Evolutionary conservation across 345 rosid species (phyloP), one percentile per base, ranked within the genome.

Genomic region (Conringia planisiliqua): DNA sequence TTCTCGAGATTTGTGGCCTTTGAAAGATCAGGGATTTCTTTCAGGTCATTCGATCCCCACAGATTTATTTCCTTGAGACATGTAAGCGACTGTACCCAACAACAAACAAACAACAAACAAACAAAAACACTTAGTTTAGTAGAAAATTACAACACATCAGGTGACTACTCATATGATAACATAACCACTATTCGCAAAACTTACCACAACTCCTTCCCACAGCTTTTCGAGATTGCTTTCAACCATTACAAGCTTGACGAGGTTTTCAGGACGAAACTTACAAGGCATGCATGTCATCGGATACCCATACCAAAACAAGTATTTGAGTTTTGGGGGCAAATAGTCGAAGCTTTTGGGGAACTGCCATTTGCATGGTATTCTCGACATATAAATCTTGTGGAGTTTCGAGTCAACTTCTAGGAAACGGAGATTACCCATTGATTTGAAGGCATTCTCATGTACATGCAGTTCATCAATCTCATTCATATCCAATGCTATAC

Each of bases 341-440:
- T 32, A 62, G 22, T 68, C 33, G 4, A 75, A 67, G 16, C 35
- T 48, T 32, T 24, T 48, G 0, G 17, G 27, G 4, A 71, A 58
- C 5, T 18, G 24, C 48, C 18, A 43, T 22, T 22, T 22, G 24
- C 24, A 22, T 22, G 24, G 24, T 22, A 22, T 2, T 22, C 2
- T 22, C 24, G 2, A 1, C 24, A 22, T 22, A 22, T 1, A 22
- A 22, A 1, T 22, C 24, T 22, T 22, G 24, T 1, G 2, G 24
- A 1, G 24, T 22, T 22, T 22, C 24, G 24, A 22, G 24, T 22
- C 24, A 22, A 22, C 24, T 16, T 67, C 33, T 1, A 76, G 32
- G 4, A 76, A 51, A 39, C 14, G 60, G 14, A 76, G 80, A 67
- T 72, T 72, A 8, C 0, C 4, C 80, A 76, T 75, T 6, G 13